phyloP scores from a whole-genome alignment of 78 protist genomes.

The Dictyostelium capitatum region DNA sequence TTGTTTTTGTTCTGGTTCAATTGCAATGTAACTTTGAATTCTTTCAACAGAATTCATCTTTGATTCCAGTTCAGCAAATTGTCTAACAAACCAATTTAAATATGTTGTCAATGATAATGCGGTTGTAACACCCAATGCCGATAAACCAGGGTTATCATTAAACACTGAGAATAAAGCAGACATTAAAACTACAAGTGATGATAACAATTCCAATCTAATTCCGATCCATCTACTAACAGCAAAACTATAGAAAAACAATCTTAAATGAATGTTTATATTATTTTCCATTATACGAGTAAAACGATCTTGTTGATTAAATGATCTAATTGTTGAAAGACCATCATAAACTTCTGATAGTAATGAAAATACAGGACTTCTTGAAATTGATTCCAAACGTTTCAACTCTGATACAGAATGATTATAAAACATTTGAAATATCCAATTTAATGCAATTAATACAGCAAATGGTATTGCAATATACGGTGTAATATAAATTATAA shows the following conservation, averaged over 20 bases:
- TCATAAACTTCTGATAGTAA: conserved; percentile 85
- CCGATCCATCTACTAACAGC: conserved; percentile 89
- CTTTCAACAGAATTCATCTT: conserved; percentile 84
- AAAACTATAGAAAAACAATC: conserved; percentile 52
- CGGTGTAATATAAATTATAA: conserved; percentile 29
- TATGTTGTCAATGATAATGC: conserved; percentile 59
- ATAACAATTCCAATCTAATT: conserved; percentile 82
- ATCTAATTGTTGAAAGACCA: conserved; percentile 95
- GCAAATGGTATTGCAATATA: conserved; percentile 43
- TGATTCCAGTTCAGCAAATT: conserved; percentile 85
- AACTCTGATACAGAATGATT: conserved; percentile 82
- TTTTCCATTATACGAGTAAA: conserved; percentile 9
- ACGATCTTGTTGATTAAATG: conserved; percentile 68
- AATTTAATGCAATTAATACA: conserved; percentile 50
- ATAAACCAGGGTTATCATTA: conserved; percentile 69
- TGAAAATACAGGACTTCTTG: conserved; percentile 92
- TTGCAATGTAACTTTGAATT: conserved; percentile 11
- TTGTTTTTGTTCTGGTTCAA: conserved; percentile 37
- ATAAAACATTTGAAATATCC: conserved; percentile 84
- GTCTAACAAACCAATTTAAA: conserved; percentile 54
- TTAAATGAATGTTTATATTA: conserved; percentile 43
- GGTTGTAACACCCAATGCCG: conserved; percentile 80
- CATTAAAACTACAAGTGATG: conserved; percentile 39
- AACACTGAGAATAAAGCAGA: conserved; percentile 64
- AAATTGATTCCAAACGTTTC: conserved; percentile 90